phyloP scores from a whole-genome alignment of 2,329 filamentous ascomycete genomes.

The Raffaelea arxii region DNA sequence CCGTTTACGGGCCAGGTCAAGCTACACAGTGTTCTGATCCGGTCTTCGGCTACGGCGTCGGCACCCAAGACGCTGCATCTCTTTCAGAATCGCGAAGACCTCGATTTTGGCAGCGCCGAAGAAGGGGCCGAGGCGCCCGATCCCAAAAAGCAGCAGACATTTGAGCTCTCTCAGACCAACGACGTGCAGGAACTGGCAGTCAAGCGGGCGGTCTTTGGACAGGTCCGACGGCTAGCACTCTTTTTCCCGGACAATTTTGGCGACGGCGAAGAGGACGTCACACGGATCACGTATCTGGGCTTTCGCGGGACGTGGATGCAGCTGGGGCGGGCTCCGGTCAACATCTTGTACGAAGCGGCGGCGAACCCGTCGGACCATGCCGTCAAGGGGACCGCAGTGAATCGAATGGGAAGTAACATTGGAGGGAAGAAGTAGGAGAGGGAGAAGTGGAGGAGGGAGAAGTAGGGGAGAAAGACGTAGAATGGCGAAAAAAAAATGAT shows the following conservation, averaged over 20 bases:
- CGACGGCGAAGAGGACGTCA: slow-evolving; percentile 69
- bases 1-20: slow-evolving; percentile 96
- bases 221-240: slow-evolving; percentile 69
- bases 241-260: slow-evolving; percentile 92
- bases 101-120: slow-evolving; percentile 73
- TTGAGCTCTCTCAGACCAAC: slow-evolving; percentile 67
- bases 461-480: neutral
- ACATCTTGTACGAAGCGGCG: slow-evolving; percentile 87
- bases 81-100: slow-evolving; percentile 74
- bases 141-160: slow-evolving; percentile 41
- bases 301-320: slow-evolving; percentile 95
- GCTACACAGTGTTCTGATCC: slow-evolving; percentile 79
- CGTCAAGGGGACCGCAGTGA: slow-evolving; percentile 46
- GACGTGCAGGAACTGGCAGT: slow-evolving; percentile 84
- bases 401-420: slow-evolving; percentile 45
- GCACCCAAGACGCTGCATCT: slow-evolving; percentile 79
- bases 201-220: slow-evolving; percentile 79
- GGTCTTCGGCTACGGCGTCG: slow-evolving; percentile 59
- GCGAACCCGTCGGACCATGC: slow-evolving; percentile 85
- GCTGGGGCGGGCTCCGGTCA: slow-evolving; percentile 70
- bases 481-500: neutral
- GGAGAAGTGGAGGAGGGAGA: neutral
- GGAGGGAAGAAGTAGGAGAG: slow-evolving; percentile 29
- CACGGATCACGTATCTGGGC: slow-evolving; percentile 70
- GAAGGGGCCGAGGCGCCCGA: slow-evolving; percentile 52